phyloP scores from a whole-genome alignment of 345 rosid species.

The Lenwebbia sp. region DNA sequence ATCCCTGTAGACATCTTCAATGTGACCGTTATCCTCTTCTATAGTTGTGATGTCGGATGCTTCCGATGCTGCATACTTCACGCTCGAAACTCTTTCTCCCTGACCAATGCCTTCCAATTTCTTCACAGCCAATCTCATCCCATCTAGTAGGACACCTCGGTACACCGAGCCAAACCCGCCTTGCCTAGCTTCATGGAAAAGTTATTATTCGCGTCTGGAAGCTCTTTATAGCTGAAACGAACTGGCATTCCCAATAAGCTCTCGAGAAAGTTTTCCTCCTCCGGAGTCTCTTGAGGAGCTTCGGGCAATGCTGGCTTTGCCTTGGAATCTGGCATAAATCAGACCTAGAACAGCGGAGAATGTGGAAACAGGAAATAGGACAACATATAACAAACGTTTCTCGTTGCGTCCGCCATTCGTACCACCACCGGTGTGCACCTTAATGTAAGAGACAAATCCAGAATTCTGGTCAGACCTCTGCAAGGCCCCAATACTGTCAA shows the following conservation, averaged over 20 bases:
- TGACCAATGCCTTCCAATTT: slow-evolving; percentile 88
- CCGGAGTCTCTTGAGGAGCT: slow-evolving; percentile 35
- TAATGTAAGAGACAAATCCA: slow-evolving; percentile 42
- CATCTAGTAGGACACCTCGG: slow-evolving; percentile 60
- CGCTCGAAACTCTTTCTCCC: slow-evolving; percentile 92
- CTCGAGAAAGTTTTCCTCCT: slow-evolving; percentile 58
- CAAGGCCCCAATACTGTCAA: slow-evolving; percentile 59
- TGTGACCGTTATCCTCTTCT: background rate
- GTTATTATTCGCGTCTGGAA: slow-evolving; percentile 71
- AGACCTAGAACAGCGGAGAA: slow-evolving; percentile 32
- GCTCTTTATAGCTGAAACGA: slow-evolving; percentile 66
- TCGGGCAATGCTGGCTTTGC: slow-evolving; percentile 20
- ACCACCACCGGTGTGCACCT: slow-evolving; percentile 23
- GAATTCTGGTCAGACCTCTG: slow-evolving; percentile 16
- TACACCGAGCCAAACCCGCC: slow-evolving; percentile 95
- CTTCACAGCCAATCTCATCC: slow-evolving; percentile 78
- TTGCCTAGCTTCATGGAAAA: slow-evolving; percentile 81
- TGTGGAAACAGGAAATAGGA: slow-evolving; percentile 38
- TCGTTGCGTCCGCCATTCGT: slow-evolving; percentile 9
- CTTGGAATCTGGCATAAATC: slow-evolving; percentile 33
- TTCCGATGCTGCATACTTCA: slow-evolving; percentile 80
- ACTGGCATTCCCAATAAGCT: slow-evolving; percentile 66
- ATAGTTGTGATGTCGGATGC: slow-evolving; percentile 71
- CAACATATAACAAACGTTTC: slow-evolving; percentile 26
- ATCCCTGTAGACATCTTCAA: background rate